Evolutionary conservation across 2,329 filamentous ascomycete species (phyloP), one percentile per base, ranked within the genome.

Genomic region (Penicillium sp.): DNA sequence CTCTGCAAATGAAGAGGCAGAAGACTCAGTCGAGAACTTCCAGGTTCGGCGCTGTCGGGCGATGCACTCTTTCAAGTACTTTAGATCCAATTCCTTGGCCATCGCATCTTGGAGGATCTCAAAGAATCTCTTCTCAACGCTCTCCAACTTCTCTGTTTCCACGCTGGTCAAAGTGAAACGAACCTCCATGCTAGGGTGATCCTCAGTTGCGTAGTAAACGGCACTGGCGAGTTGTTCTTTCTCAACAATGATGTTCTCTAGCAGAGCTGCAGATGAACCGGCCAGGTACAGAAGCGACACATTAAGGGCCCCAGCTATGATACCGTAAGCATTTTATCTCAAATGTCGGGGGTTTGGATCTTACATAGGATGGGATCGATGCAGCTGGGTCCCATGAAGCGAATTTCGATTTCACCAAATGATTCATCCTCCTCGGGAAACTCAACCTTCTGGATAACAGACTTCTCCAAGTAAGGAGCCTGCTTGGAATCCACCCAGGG

Each of bases 351-450:
- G 25, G 16, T 41, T 8, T 1, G 12, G 25, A 31, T 73, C 76
- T 62, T 64, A 80, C 77, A 83, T 38, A 82, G 78, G 25, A 89
- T 70, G 2, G 83, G 73, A 64, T 97, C 86, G 50, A 84, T 88
- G 72, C 88, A 91, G 64, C 88, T 82, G 0, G 94, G 94, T 0
- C 94, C 94, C 53, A 97, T 86, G 75, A 95, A 96, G 1, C 84
- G 88, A 19, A 97, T 86, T 46, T 90, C 78, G 47, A 97, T 86
- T 69, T 97, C 93, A 36, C 94, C 94, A 53, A 87, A 89, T 0
- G 91, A 93, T 70, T 99, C 94, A 63, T 99, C 94, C 67, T 97
- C 93, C 70, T 99, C 94, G 0, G 94, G 94, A 66, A 99, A 99
- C 60, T 96, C 88, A 28, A 96, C 88, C 0, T 82, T 90, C 62